Base-by-base conservation (phyloP, 148 eudicot genomes). In the Linanthus parryae region DNA sequence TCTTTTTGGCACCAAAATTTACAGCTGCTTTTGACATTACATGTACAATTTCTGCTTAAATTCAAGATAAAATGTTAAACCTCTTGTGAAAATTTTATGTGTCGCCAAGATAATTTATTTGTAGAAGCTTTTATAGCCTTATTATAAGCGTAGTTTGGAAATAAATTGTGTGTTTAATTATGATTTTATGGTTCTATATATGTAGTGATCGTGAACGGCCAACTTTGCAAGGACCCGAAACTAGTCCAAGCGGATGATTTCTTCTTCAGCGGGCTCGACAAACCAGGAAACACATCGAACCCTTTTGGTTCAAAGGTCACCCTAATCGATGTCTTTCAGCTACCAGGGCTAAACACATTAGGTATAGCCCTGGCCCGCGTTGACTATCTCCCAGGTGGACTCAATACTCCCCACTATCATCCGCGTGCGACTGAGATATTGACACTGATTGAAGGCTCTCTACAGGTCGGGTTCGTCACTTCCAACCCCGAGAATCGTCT, bases 341-440 rank as follows among this genome's bases (percentile, higher is more conserved):
- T 61, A 18, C 34, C 52, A 0, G 66, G 66, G 0, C 66, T 61
- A 7, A 61, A 61, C 66, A 61, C 58, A 0, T 57, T 61, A 1
- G 58, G 66, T 4, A 51, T 61, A 28, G 41, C 66, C 4, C 20
- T 61, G 25, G 58, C 66, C 13, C 37, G 66, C 11, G 17, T 52
- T 7, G 66, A 61, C 30, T 61, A 50, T 43, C 57, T 42, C 21
- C 66, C 66, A 10, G 52, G 42, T 8, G 66, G 66, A 9, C 52
- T 62, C 10, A 43, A 51, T 21, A 48, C 66, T 33, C 66, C 66
- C 6, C 66, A 62, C 44, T 51, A 34, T 4, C 66, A 62, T 43
- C 66, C 66, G 23, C 48, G 66, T 0, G 66, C 66, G 13, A 62
- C 58, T 3, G 66, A 62, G 52, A 31, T 62, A 14, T 44, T 62